These are phyloP conservation scores for Setomelanomma holmii DNA, from an alignment of 2,329 filamentous ascomycete species.

Conservation along the genomic window DNA sequence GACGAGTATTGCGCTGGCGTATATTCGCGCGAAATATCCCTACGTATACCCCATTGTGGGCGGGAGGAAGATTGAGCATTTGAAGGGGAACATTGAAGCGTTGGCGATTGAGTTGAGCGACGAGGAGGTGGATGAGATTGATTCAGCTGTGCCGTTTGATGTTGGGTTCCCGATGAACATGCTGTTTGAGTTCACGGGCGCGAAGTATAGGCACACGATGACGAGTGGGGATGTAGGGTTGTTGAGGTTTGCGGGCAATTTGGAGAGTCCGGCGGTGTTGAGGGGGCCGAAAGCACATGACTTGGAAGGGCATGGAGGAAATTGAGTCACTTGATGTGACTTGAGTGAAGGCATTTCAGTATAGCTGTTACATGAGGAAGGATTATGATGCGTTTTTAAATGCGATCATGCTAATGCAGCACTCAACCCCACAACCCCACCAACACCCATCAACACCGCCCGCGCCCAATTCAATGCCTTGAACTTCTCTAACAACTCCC, in stretches of 20 bases:
- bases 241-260: constrained; percentile 33
- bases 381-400: no score
- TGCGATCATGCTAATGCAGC: constrained; percentile 15
- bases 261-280: constrained; percentile 34
- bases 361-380: no score
- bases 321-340: no score
- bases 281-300: constrained; percentile 37
- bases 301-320: constrained; percentile 18
- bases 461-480: constrained; percentile 28
- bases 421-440: constrained; percentile 33
- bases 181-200: constrained; percentile 55
- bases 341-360: no score
- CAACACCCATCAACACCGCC: constrained; percentile 30
- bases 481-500: constrained; percentile 28
- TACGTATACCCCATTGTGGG: constrained; percentile 80
- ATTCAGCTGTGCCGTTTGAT: constrained; percentile 49
- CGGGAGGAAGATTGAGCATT: constrained; percentile 73
- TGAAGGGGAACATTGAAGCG: constrained; percentile 69
- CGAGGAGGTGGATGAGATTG: constrained; percentile 63
- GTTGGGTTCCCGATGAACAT: constrained; percentile 19
- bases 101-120: constrained; percentile 58
- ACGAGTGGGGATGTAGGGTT: constrained; percentile 37
- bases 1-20: constrained; percentile 70
- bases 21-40: constrained; percentile 73
- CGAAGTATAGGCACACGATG: constrained; percentile 37